phyloP scores from a whole-genome alignment of 1,284 basidiomycete species.

The Sporisorium scitamineum region DNA sequence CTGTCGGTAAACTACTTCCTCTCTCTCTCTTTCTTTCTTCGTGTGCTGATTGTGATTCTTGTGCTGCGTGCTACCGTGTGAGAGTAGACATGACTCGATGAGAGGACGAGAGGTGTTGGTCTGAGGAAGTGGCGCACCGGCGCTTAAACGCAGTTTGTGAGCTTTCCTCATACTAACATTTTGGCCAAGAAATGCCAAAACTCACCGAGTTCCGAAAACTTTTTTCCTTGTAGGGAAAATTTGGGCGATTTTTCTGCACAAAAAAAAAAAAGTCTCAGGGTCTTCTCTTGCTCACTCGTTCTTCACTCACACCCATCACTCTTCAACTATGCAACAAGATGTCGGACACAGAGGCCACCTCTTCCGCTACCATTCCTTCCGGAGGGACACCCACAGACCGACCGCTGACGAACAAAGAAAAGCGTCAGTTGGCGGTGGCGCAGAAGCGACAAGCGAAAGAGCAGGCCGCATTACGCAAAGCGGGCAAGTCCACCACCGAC shows the following conservation, averaged over 20 bases:
- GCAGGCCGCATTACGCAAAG: slow-evolving; percentile 19
- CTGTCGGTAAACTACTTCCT: not conserved
- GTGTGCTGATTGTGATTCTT: not conserved
- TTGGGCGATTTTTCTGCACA: slow-evolving; percentile 7
- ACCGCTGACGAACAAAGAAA: slow-evolving; percentile 62
- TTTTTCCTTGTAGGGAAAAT: slow-evolving; percentile 3
- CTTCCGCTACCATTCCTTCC: not conserved
- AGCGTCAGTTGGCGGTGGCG: slow-evolving; percentile 47
- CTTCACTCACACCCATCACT: not conserved
- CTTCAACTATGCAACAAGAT: not conserved
- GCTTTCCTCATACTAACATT: not conserved
- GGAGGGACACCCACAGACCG: not conserved
- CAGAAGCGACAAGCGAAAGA: slow-evolving; percentile 49
- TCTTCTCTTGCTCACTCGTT: not conserved
- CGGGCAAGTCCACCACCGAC: not conserved
- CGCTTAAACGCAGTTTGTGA: not conserved
- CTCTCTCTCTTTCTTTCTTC: not conserved
- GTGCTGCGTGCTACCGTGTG: not conserved
- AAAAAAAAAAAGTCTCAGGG: not conserved
- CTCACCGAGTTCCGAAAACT: slow-evolving; percentile 5
- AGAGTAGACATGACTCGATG: not conserved
- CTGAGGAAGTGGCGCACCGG: not conserved
- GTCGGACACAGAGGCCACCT: slow-evolving; percentile 10
- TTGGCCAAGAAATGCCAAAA: not conserved
- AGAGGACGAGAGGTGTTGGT: not conserved